Base-by-base conservation (phyloP, 129 eudicot species). In the Gnaphalium uliginosum region DNA sequence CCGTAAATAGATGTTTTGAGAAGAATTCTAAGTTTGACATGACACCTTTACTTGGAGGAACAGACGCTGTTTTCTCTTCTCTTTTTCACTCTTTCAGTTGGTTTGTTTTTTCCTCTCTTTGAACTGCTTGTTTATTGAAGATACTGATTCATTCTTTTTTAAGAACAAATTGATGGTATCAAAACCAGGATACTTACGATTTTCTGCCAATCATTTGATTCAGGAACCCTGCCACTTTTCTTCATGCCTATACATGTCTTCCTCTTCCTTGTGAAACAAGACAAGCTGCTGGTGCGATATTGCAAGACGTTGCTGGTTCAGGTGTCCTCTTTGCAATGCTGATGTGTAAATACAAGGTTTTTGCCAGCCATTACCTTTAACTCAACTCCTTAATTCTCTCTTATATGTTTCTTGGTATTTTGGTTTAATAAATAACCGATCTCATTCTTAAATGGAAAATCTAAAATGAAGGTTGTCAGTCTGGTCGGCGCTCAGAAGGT, bases 21-120 rank as follows among this genome's bases (percentile, higher is more conserved):
- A 94, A 87, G 91, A 94, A 94, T 63, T 78, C 97, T 3, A 94
- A 91, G 86, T 94, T 94, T 80, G 99, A 94, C 76, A 94, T 94
- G 99, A 89, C 97, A 9, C 96, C 97, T 79, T 79, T 94, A 87
- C 99, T 94, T 66, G 97, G 99, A 64, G 99, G 99, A 71, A 94
- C 99, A 59, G 99, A 94, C 72, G 85, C 70, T n/a, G 92, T 94
- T 37, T 94, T 94, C 80, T 91, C 97, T n/a, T 94, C 97, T 73
- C 94, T 94, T 79, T 89, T 94, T 83, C 99, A 91, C 84, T 91
- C 94, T 50, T 94, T 89, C 86, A 89, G 94, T 76, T 91, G 93
- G 99, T 94, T 68, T 69, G 89, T 76, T 79, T 67, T 69, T 23
- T 67, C 5, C 35, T 27, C 68, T 13, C 66, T 60, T 60, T 4